These are phyloP conservation scores for Pseudomonodictys pantanalensis DNA, from an alignment of 495 filamentous ascomycete species.

Conservation along the genomic window DNA sequence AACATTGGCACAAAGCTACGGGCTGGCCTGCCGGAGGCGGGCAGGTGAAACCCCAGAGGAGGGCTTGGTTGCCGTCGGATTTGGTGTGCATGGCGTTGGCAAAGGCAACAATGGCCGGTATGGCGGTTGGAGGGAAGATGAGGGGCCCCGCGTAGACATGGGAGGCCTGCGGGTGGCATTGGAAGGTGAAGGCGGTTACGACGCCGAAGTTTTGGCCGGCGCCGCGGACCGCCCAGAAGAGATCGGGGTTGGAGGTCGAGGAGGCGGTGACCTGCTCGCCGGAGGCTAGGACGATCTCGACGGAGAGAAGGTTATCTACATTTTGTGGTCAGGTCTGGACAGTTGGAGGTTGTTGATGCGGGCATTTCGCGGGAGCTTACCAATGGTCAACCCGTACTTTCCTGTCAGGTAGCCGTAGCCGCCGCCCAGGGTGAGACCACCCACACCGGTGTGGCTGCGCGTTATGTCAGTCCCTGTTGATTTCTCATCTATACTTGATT, in stretches of 20 bases:
- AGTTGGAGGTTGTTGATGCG: neutral
- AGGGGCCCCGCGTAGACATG: conserved; percentile 51
- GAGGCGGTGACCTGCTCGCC: conserved; percentile 46
- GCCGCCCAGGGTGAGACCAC: conserved; percentile 57
- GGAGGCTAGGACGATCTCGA: conserved; percentile 52
- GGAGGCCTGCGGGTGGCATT: conserved; percentile 44
- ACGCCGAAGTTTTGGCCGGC: conserved; percentile 43
- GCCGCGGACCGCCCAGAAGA: conserved; percentile 43
- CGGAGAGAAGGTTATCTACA: conserved; percentile 48
- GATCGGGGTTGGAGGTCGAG: conserved; percentile 35
- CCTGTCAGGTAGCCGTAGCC: conserved; percentile 56
- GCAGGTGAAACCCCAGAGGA: conserved; percentile 44
- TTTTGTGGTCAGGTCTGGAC: neutral
- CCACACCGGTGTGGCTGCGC: conserved; percentile 38
- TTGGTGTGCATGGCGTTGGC: conserved; percentile 42
- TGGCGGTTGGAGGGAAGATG: conserved; percentile 43
- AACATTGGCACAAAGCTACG: conserved; percentile 46
- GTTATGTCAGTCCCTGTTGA: conserved; percentile 43
- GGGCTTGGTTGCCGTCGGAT: conserved; percentile 35
- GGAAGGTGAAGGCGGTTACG: conserved; percentile 48
- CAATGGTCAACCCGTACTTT: conserved; percentile 51
- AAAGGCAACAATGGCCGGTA: conserved; percentile 43
- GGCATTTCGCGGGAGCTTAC: neutral
- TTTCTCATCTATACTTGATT: too few relatives aligned
- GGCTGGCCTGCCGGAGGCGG: conserved; percentile 43